A percentile compares a stretch with the other conserved stretches of the same genome.
phyloP scores from a whole-genome alignment of 1,139 yeast species.

The Suhomyces panamericanus region DNA sequence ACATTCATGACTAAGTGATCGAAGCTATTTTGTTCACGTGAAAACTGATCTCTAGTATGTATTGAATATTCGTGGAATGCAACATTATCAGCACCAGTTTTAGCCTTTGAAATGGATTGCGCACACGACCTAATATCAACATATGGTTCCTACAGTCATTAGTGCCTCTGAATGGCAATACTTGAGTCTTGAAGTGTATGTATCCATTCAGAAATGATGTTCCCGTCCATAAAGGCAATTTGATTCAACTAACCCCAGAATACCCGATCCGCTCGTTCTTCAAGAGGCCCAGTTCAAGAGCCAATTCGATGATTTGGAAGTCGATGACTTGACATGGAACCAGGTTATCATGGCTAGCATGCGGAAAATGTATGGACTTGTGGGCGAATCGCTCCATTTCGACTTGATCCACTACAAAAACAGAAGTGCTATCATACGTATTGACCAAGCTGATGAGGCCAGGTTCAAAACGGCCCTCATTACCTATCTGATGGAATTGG shows the following conservation, averaged over 20 bases:
- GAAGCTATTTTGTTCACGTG: no score
- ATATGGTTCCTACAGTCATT: neutral
- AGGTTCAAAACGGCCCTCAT: slow-evolving; percentile 32
- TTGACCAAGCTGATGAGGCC: slow-evolving; percentile 29
- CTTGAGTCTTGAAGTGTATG: slow-evolving; percentile 19
- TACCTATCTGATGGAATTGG: slow-evolving; percentile 32
- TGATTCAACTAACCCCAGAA: slow-evolving; percentile 16
- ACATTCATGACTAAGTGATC: no score
- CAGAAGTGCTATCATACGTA: slow-evolving; percentile 23
- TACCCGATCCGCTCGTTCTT: slow-evolving; percentile 17
- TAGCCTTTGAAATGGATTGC: neutral
- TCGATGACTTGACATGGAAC: slow-evolving; percentile 47
- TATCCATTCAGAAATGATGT: neutral
- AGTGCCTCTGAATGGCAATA: slow-evolving; percentile 17
- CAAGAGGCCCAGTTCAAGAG: slow-evolving; percentile 10
- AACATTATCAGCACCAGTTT: no score
- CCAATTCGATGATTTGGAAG: slow-evolving; percentile 14
- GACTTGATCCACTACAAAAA: slow-evolving; percentile 34
- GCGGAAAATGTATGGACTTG: slow-evolving; percentile 35
- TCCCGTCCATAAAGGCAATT: neutral
- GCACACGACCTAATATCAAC: slow-evolving; percentile 3
- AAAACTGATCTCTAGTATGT: no score
- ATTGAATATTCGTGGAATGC: no score
- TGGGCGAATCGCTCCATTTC: slow-evolving; percentile 42
- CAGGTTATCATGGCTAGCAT: slow-evolving; percentile 33